phyloP scores from a whole-genome alignment of 164 flowering plant genomes.

The Annona squamosa region DNA sequence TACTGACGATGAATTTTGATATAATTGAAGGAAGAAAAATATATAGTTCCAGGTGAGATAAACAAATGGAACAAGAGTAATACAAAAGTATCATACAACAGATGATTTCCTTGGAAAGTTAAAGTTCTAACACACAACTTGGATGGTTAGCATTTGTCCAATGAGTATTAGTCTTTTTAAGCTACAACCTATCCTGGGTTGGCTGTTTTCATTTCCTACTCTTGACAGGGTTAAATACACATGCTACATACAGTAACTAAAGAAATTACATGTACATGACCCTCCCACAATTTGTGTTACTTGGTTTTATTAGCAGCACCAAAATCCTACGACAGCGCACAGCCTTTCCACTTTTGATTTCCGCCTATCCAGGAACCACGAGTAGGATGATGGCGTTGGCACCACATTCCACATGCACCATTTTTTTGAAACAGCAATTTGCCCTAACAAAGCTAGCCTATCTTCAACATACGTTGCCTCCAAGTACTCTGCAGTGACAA shows the following conservation, averaged over 20 bases:
- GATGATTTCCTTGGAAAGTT: not conserved
- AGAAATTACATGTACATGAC: not conserved
- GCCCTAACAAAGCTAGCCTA: not conserved
- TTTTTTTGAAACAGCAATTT: not conserved
- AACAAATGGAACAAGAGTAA: no score
- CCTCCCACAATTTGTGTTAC: not conserved
- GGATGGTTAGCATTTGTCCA: not conserved
- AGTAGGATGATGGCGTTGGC: not conserved
- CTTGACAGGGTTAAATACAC: not conserved
- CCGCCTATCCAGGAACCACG: not conserved
- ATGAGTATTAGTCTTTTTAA: not conserved
- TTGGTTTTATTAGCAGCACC: not conserved
- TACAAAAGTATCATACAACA: not conserved
- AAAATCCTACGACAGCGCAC: not conserved
- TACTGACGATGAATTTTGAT: not conserved
- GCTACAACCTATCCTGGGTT: not conserved
- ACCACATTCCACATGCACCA: slow-evolving; percentile 1
- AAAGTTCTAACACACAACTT: not conserved
- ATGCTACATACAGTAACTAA: not conserved
- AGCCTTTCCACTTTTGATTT: not conserved
- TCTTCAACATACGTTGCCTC: slow-evolving; percentile 31
- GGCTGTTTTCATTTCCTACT: not conserved
- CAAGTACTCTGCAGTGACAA: slow-evolving; percentile 47
- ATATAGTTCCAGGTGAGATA: not conserved
- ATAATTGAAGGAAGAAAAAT: not conserved